These are phyloP conservation scores for Acanthamoeba lugdunensis DNA, from an alignment of 208 protist genomes.

Conservation along the genomic window DNA sequence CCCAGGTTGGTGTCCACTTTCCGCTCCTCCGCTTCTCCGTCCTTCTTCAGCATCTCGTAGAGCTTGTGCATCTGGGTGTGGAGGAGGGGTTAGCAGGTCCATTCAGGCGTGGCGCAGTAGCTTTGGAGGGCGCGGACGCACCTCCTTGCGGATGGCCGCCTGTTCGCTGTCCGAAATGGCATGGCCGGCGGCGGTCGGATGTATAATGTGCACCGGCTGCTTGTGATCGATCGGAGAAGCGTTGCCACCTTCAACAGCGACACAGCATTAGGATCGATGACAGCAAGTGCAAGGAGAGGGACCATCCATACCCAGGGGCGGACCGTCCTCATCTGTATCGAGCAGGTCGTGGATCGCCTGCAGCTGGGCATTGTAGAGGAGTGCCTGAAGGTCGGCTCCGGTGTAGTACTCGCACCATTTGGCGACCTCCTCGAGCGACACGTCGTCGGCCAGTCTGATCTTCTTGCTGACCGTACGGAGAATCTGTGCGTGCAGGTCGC, in stretches of 20 bases:
- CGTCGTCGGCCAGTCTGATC: conserved; percentile 63
- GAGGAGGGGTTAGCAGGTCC: no score
- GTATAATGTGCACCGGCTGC: neutral
- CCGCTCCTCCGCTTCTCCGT: neutral
- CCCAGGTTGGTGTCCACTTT: neutral
- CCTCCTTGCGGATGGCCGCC: neutral
- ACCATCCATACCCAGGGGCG: neutral
- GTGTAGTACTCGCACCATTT: conserved; percentile 74
- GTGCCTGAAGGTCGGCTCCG: conserved; percentile 81
- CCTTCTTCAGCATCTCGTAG: neutral
- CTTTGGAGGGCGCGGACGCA: neutral
- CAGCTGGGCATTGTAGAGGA: conserved; percentile 81
- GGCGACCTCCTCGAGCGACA: conserved; percentile 73
- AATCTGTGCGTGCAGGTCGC: conserved; percentile 77
- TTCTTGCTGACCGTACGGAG: conserved; percentile 62
- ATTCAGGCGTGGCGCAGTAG: no score
- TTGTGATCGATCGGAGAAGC: neutral
- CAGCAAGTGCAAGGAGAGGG: neutral
- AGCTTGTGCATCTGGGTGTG: conserved; percentile 23
- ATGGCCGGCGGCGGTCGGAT: neutral
- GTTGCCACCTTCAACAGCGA: neutral
- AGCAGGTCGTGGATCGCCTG: conserved; percentile 78
- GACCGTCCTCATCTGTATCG: neutral
- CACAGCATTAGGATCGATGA: neutral
- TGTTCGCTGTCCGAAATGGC: conserved; percentile 63